Base-by-base conservation (phyloP, 805 yeast species). In the Yamadazyma ubonensis region DNA sequence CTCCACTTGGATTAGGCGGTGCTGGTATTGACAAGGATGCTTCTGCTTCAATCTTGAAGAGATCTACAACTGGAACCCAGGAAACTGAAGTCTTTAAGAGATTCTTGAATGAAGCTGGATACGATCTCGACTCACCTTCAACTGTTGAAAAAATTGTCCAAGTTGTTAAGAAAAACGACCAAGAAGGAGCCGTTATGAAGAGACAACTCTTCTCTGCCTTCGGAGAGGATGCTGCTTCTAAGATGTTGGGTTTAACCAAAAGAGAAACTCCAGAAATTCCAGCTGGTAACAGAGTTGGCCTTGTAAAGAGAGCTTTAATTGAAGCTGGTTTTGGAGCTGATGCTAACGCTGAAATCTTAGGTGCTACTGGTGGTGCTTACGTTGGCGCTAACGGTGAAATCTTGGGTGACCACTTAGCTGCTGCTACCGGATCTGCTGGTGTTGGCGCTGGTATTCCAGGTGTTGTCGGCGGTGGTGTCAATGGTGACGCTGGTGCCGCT, bases 271-370 rank as follows among this genome's bases (percentile, higher is more conserved):
- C 34, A 5, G 35, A 22, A 10, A 9, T 26, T 19, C 29, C 38
- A 21, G 26, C 42, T 27, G 39, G 43, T 15, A 38, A 38, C 44
- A 41, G 42, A 30, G 46, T 42, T 40, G 42, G 44, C 17, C 44
- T 53, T 8, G 45, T 48, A 17, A 44, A 42, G 30, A 42, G 46
- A 35, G 44, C 44, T 34, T 39, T 39, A 29, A 41, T 36, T 35
- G 41, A 42, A n/a, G 50, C 43, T 19, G 43, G 43, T 36, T 40
- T 27, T 25, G 48, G 39, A 15, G 37, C 36, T 22, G 40, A 23
- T 16, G 4, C 33, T 28, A 18, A 22, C 17, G 29, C 28, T 14
- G 30, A 23, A 17, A 5, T 43, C 16, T 38, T 38, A 26, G 42
- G 42, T 33, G 33, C 38, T 23, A 23, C 41, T 33, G 45, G 33